These are phyloP conservation scores for Rhodotorula mucilaginosa DNA, from an alignment of 1,284 basidiomycete genomes.

Conservation along the genomic window DNA sequence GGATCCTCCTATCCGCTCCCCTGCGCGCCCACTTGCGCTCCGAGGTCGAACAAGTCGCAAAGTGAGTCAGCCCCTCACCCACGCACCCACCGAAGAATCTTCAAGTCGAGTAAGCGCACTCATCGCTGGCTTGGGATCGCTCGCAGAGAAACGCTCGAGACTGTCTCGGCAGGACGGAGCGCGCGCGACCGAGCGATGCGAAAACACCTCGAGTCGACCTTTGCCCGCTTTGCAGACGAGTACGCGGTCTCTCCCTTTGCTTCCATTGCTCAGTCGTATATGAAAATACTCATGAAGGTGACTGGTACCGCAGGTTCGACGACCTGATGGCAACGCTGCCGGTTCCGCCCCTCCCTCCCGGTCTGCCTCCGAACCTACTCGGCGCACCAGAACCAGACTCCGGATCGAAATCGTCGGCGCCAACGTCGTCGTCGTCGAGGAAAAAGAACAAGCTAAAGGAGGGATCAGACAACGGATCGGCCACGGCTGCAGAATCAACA, in stretches of 20 bases:
- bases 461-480: too few species aligned
- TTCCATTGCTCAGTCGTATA: too few species aligned
- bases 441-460: too few species aligned
- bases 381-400: too few species aligned
- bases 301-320: too few species aligned
- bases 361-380: too few species aligned
- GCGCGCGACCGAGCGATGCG: not conserved
- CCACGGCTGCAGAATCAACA: too few species aligned
- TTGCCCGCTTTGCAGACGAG: not conserved
- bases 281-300: too few species aligned
- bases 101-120: not conserved
- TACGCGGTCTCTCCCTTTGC: not conserved
- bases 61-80: not conserved
- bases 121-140: not conserved
- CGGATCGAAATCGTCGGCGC: too few species aligned
- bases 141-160: not conserved
- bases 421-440: too few species aligned
- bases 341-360: conserved; percentile 3
- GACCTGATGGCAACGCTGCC: not conserved
- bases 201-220: too few species aligned
- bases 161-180: not conserved
- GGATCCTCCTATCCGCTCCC: not conserved
- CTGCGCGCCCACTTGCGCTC: not conserved
- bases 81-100: too few species aligned
- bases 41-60: not conserved